Evolutionary conservation across 23 red algal genomes (phyloP), one percentile per base, ranked within the genome.

Genomic region (Gracilaria caudata): DNA sequence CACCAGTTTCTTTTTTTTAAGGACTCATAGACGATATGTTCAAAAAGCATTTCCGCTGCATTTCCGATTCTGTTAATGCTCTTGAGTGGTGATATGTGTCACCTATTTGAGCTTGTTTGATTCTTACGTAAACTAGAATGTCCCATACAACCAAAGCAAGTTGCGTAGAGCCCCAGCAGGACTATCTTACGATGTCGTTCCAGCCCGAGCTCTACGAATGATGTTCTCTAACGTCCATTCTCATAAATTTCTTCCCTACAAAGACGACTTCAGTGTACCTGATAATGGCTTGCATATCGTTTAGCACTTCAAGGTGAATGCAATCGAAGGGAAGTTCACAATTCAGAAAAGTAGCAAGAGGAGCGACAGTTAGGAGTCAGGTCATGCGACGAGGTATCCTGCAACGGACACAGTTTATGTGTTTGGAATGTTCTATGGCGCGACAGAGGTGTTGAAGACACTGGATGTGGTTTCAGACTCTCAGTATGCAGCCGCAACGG

Each of bases 171-270:
- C 79, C 47, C 72, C 71, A 12, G 21, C 47, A 40, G 74, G 29
- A 59, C 26, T 89, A 40, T 72, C 85, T 64, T 58, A 72, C 10
- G 56, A 80, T 41, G 25, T 33, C 1, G 56, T 63, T 3, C 16
- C 23, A 24, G 39, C 44, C 20, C 77, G 56, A 10, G 61, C 46
- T 21, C 51, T 63, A 2, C 39, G 70, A 16, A 38, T 40, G 7
- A 75, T 75, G 70, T 75, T 75, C 29, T 38, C 39, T 39, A 38
- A 75, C 4, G 51, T 56, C 9, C 68, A 77, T 45, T 73, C 85
- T 68, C 85, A 89, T 25, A 89, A 79, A 73, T 72, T 89, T 3
- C 43, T 78, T 30, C 68, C 68, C 23, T 89, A 89, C 32, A 40
- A 49, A 5, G 40, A 65, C 37, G 73, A 73, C 47, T 72, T 89